phyloP scores from a whole-genome alignment of 129 eudicot genomes.

The Centaurea solstitialis region DNA sequence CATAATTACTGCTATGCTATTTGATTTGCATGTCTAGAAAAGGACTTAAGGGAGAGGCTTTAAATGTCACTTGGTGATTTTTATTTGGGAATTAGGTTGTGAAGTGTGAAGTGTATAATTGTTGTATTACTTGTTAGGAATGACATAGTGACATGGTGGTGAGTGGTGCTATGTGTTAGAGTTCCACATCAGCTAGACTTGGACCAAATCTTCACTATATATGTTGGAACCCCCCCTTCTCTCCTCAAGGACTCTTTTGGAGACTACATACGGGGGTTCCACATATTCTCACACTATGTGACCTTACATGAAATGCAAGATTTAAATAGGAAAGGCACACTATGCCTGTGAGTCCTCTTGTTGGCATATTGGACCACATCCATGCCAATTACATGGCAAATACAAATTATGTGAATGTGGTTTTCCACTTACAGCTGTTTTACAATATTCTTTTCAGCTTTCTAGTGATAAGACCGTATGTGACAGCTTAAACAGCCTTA shows the following conservation, averaged over 20 bases:
- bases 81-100: too few relatives aligned
- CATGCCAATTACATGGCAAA: neutral
- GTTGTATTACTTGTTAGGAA: too few relatives aligned
- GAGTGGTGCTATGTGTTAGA: neutral
- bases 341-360: neutral
- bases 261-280: too few relatives aligned
- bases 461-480: neutral
- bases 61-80: neutral
- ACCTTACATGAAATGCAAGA: neutral
- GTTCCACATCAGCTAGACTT: too few relatives aligned
- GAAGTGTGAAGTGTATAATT: too few relatives aligned
- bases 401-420: slow-evolving; percentile 1
- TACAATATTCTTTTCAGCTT: neutral
- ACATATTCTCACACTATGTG: too few relatives aligned
- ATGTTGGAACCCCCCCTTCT: too few relatives aligned
- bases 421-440: neutral
- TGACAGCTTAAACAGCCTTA: neutral
- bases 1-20: neutral
- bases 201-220: too few relatives aligned
- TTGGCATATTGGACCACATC: neutral
- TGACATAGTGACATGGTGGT: neutral
- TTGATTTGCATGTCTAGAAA: neutral
- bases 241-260: too few relatives aligned
- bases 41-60: neutral
- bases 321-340: neutral